These are phyloP conservation scores for Rhododendron molle DNA, from an alignment of 148 eudicot genomes.

Conservation along the genomic window DNA sequence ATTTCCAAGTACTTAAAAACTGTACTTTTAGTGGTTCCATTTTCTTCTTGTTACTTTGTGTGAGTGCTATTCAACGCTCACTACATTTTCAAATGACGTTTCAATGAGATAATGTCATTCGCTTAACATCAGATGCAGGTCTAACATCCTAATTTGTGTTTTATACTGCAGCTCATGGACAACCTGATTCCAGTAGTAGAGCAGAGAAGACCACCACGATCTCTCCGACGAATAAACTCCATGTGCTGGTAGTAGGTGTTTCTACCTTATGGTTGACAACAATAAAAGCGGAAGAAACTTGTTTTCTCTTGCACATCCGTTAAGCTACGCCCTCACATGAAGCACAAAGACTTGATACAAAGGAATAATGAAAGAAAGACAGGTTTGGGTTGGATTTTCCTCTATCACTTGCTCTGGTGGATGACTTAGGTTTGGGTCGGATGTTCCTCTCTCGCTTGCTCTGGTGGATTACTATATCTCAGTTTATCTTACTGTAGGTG, in stretches of 20 bases:
- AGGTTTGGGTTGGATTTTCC: neutral
- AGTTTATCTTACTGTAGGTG: neutral
- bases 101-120: neutral
- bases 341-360: neutral
- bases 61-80: neutral
- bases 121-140: neutral
- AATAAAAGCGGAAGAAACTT: neutral
- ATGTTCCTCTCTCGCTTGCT: neutral
- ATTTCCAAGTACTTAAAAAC: neutral
- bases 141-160: neutral
- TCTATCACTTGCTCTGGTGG: neutral
- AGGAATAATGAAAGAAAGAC: neutral
- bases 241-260: slow-evolving; percentile 1
- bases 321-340: neutral
- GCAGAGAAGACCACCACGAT: slow-evolving; percentile 18
- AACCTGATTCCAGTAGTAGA: slow-evolving; percentile 20
- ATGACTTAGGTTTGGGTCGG: neutral
- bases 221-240: slow-evolving; percentile 15
- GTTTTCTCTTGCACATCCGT: neutral
- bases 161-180: slow-evolving; percentile 18
- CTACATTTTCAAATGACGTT: neutral
- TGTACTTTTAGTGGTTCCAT: neutral
- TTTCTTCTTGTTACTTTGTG: neutral
- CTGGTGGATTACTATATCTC: neutral
- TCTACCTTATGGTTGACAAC: neutral